Evolutionary conservation across 495 filamentous ascomycete species (phyloP).

Genomic region (Viridothelium virens): DNA sequence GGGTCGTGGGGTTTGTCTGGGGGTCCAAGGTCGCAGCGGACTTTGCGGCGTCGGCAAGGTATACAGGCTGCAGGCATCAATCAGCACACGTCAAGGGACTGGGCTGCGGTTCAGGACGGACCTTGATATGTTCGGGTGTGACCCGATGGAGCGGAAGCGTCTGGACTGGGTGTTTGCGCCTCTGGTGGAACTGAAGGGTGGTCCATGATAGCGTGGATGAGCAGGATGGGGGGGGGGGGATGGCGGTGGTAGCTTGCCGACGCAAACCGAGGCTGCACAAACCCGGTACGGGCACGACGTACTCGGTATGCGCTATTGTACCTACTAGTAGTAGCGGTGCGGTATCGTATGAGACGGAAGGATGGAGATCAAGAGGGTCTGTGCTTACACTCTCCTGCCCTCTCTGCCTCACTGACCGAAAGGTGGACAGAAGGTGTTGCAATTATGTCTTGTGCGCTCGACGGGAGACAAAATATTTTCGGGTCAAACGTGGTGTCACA

Average conservation of each 20-base stretch:
- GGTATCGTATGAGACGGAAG: not conserved
- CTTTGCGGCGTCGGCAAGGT: conserved; percentile 83
- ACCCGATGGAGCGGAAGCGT: conserved; percentile 1
- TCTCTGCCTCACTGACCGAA: no score
- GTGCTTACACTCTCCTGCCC: not conserved
- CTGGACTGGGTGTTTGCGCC: not conserved
- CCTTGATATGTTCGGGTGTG: conserved; percentile 24
- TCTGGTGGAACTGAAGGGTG: conserved; percentile 5
- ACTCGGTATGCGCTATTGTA: no score
- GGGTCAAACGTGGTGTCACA: no score
- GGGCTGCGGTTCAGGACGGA: not conserved
- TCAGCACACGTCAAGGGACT: not conserved
- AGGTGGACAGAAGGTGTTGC: no score
- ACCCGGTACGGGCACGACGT: not conserved
- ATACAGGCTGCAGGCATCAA: conserved; percentile 49
- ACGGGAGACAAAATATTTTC: no score
- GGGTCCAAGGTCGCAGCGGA: conserved; percentile 86
- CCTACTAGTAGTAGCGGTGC: no score
- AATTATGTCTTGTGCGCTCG: no score
- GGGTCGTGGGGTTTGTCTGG: conserved; percentile 92
- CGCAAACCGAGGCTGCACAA: conserved; percentile 10
- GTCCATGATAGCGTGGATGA: not conserved
- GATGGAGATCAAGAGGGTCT: not conserved
- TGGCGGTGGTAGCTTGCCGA: conserved; percentile 2
- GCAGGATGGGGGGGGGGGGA: no score